A percentile compares a stretch with the other conserved stretches of the same genome.
Evolutionary conservation across 139 green algal species (phyloP).

Genomic region (Eudorina sp.): DNA sequence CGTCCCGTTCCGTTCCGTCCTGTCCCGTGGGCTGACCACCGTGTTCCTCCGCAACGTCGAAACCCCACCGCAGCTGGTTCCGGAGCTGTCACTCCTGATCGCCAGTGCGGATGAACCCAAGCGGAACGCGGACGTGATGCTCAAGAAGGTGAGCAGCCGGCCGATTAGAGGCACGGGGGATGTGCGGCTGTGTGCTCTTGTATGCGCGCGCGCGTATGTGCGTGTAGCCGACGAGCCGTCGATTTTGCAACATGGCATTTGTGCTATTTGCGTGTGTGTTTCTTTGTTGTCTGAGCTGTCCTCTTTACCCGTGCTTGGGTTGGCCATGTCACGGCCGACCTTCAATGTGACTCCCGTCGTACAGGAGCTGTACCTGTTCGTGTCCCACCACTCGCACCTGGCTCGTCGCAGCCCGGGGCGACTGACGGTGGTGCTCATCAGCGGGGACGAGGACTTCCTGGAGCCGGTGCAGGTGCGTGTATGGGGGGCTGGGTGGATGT

Average conservation of each 20-base stretch:
- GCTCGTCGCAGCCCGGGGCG: conserved; percentile 25
- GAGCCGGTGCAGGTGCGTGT: conserved; percentile 39
- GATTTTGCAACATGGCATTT: too few species aligned
- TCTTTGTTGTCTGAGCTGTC: too few species aligned
- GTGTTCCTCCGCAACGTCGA: not conserved
- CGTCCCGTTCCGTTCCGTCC: not conserved
- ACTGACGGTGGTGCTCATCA: conserved; percentile 43
- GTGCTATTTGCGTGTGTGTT: too few species aligned
- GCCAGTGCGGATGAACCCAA: conserved; percentile 4
- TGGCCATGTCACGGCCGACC: too few species aligned
- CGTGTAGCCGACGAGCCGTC: too few species aligned
- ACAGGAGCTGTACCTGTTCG: conserved; percentile 44
- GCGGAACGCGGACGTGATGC: conserved; percentile 42
- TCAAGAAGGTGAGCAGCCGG: conserved; percentile 47
- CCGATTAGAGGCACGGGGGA: too few species aligned
- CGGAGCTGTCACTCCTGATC: conserved; percentile 37
- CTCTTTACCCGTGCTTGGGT: too few species aligned
- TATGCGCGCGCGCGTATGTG: too few species aligned
- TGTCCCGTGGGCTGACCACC: not conserved
- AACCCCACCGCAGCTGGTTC: conserved; percentile 14
- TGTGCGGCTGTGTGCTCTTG: too few species aligned
- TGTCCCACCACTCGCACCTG: not conserved
- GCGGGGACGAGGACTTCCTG: conserved; percentile 46
- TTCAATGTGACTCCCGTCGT: too few species aligned
- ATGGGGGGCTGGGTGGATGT: not conserved